A percentile compares a stretch with the other conserved stretches of the same genome.
These are phyloP conservation scores for Phialophora tarda DNA, from an alignment of 2,329 filamentous ascomycete species.

Conservation along the genomic window DNA sequence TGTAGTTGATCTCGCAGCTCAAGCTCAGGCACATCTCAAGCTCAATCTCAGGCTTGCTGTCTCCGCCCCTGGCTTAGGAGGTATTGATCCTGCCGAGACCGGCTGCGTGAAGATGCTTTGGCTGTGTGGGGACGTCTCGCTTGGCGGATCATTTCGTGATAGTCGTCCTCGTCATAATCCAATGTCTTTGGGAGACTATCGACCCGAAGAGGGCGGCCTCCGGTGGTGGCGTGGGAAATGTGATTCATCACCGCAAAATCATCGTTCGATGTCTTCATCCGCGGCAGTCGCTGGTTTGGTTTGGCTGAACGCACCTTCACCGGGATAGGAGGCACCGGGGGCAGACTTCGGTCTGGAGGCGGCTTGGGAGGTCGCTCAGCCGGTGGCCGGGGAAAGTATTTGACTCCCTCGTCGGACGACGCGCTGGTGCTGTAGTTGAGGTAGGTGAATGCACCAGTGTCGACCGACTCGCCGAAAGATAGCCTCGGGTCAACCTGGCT, in stretches of 20 bases:
- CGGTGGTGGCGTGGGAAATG: conserved; percentile 17
- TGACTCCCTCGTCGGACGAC: conserved; percentile 31
- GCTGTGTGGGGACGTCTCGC: conserved; percentile 14
- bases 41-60: background rate
- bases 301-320: conserved; percentile 8
- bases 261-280: background rate
- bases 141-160: conserved; percentile 22
- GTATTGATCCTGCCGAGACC: conserved; percentile 13
- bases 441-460: conserved; percentile 33
- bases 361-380: conserved; percentile 25
- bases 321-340: conserved; percentile 26
- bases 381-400: conserved; percentile 30
- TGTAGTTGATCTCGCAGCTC: background rate
- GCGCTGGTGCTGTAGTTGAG: conserved; percentile 36
- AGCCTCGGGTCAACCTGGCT: conserved; percentile 32
- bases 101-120: conserved; percentile 20
- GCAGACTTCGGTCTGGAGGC: conserved; percentile 25
- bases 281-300: conserved; percentile 11
- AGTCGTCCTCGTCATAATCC: conserved; percentile 25
- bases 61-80: background rate
- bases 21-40: background rate
- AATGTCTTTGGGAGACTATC: conserved; percentile 27
- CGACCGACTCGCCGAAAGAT: conserved; percentile 28
- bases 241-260: conserved; percentile 17
- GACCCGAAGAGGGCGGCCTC: conserved; percentile 26